Percentiles rank a stretch among this genome's conserved stretches.
Evolutionary conservation across 768 basidiomycete species (phyloP).

Genomic region (Boletellus ananas): DNA sequence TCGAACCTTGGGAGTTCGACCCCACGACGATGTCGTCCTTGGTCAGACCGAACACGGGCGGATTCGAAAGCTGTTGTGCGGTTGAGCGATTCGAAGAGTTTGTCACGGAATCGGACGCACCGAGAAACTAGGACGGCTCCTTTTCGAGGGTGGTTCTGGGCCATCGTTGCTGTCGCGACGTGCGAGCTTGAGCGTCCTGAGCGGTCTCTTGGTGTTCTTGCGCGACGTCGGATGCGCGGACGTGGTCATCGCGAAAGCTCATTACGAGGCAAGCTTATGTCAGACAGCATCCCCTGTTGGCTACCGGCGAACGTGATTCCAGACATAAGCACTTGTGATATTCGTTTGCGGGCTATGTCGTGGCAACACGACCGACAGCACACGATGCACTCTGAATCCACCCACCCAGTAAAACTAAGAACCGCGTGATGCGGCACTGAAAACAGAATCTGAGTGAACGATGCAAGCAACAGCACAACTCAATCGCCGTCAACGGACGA

Average conservation of each 20-base stretch:
- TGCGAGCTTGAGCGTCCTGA: constrained; percentile 25
- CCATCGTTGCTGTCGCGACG: constrained; percentile 10
- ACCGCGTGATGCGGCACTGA: too few relatives aligned
- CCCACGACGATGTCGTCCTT: constrained; percentile 6
- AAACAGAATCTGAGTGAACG: too few relatives aligned
- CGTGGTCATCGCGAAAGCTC: background rate
- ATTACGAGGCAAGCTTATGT: too few relatives aligned
- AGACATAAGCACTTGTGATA: too few relatives aligned
- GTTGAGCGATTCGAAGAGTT: background rate
- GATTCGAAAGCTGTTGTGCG: constrained; percentile 18
- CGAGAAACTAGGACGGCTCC: constrained; percentile 6
- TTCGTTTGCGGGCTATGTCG: too few relatives aligned
- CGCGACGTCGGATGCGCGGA: constrained; percentile 3
- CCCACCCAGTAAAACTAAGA: too few relatives aligned
- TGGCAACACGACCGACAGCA: too few relatives aligned
- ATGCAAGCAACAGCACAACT: too few relatives aligned
- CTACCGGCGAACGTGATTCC: too few relatives aligned
- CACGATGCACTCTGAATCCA: too few relatives aligned
- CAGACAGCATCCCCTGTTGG: too few relatives aligned
- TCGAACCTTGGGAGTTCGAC: constrained; percentile 5
- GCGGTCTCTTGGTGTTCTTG: constrained; percentile 11
- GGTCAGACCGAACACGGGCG: constrained; percentile 23
- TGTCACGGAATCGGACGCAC: background rate
- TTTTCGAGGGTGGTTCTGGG: constrained; percentile 22
- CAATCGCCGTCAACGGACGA: too few relatives aligned